Percentiles rank a stretch among this genome's conserved stretches.
phyloP scores from a whole-genome alignment of 441 rosid genomes.

The Corymbia calophylla region DNA sequence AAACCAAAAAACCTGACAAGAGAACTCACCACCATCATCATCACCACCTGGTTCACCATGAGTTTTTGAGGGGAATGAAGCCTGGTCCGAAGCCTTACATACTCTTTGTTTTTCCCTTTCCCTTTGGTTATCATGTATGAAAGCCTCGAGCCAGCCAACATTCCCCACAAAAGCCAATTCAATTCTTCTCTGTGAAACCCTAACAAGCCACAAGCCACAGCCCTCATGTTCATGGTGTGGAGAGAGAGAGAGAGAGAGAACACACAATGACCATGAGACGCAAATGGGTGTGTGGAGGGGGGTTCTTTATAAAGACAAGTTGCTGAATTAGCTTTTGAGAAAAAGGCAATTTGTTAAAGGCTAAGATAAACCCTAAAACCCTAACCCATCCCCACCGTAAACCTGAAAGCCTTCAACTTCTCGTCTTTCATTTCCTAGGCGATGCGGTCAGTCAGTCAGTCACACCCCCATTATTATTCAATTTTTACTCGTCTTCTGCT shows the following conservation, averaged over 20 bases:
- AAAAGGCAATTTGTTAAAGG: background rate
- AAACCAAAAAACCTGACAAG: background rate
- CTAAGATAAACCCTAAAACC: background rate
- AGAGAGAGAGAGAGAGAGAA: background rate
- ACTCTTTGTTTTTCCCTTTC: background rate
- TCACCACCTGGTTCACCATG: slow-evolving; percentile 9
- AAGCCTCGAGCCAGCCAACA: slow-evolving; percentile 40
- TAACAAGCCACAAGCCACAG: background rate
- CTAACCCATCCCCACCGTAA: background rate
- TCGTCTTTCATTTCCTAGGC: slow-evolving; percentile 11
- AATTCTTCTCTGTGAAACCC: background rate
- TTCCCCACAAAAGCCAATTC: slow-evolving; percentile 22
- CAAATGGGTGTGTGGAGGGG: background rate
- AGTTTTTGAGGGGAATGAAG: slow-evolving; percentile 35
- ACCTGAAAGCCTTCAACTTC: background rate
- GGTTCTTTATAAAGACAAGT: slow-evolving; percentile 1
- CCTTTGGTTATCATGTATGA: background rate
- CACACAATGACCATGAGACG: background rate
- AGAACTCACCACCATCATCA: slow-evolving; percentile 25
- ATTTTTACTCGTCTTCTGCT: background rate
- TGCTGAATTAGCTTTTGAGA: background rate
- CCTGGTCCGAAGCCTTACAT: slow-evolving; percentile 30
- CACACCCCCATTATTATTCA: background rate
- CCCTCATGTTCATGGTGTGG: background rate
- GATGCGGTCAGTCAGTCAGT: background rate